A percentile compares a stretch with the other conserved stretches of the same genome.
Conservation (phyloP, 2,329 filamentous ascomycete genomes). For the Volutella citrinella region DNA sequence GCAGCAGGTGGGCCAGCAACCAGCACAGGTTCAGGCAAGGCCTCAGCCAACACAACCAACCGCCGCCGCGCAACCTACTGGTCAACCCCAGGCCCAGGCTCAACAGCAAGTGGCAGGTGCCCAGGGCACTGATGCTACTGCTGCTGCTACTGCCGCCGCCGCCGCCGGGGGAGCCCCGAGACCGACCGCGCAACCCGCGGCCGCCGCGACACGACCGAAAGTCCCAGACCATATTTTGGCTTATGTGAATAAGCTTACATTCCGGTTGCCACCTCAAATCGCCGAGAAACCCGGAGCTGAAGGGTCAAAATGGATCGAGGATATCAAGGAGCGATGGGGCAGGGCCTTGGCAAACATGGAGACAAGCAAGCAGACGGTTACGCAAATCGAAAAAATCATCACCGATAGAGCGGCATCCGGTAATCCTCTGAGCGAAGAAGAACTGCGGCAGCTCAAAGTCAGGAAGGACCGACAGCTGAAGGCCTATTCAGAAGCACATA, state of each 20-base stretch:
- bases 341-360: slow-evolving; percentile 51
- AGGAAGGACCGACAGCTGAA: slow-evolving; percentile 44
- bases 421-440: slow-evolving; percentile 43
- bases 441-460: slow-evolving; percentile 42
- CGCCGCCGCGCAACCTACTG: slow-evolving; percentile 13
- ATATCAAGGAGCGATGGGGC: slow-evolving; percentile 45
- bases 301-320: slow-evolving; percentile 47
- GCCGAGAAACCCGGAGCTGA: slow-evolving; percentile 40
- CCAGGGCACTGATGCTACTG: slow-evolving; percentile 10
- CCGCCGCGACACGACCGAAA: slow-evolving; percentile 27
- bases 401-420: slow-evolving; percentile 43
- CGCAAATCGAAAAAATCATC: slow-evolving; percentile 39
- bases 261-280: slow-evolving; percentile 41
- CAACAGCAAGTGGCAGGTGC: slow-evolving; percentile 7
- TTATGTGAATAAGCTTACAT: slow-evolving; percentile 48
- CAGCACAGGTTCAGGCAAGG: slow-evolving; percentile 18
- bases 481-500: slow-evolving; percentile 43
- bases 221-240: slow-evolving; percentile 43
- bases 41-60: slow-evolving; percentile 19
- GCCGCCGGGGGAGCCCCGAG: slow-evolving; percentile 12
- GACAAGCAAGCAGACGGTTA: slow-evolving; percentile 37
- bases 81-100: slow-evolving; percentile 1
- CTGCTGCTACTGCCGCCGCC: slow-evolving; percentile 9
- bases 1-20: slow-evolving; percentile 16
- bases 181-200: slow-evolving; percentile 20